These are phyloP conservation scores for Volvox reticuliferus DNA, from an alignment of 139 green algal genomes.

Conservation along the genomic window DNA sequence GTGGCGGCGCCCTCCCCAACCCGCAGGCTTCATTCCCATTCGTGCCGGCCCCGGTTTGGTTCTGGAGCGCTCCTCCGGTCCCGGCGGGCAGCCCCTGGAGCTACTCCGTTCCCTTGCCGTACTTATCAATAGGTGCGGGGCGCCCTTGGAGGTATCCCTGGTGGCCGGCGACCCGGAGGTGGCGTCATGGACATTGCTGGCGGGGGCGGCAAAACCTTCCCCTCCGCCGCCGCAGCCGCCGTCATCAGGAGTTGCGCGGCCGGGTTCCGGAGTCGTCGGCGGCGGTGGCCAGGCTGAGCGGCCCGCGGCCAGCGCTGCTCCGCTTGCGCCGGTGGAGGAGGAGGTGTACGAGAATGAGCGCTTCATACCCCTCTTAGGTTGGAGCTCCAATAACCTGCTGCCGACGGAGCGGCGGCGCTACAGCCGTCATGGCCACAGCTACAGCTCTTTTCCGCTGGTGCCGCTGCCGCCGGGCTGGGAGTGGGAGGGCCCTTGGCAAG, in stretches of 20 bases:
- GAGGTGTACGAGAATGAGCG: conserved; percentile 92
- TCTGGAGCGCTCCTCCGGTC: conserved; percentile 67
- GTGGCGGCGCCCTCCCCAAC: background rate
- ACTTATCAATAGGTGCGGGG: conserved; percentile 76
- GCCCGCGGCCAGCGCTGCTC: background rate
- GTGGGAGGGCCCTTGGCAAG: conserved; percentile 80
- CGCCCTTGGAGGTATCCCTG: conserved; percentile 74
- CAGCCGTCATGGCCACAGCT: conserved; percentile 57
- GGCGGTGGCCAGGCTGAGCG: no score
- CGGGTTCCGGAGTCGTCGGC: no score
- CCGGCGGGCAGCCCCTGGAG: conserved; percentile 58
- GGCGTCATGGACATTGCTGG: conserved; percentile 54
- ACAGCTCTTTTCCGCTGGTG: conserved; percentile 62
- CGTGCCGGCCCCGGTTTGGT: conserved; percentile 55
- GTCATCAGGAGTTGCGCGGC: no score
- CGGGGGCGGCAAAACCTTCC: conserved; percentile 27
- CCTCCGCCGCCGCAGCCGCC: no score
- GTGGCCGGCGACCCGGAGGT: conserved; percentile 31
- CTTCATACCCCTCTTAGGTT: conserved; percentile 74
- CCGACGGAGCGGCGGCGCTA: conserved; percentile 73
- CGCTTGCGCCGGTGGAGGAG: conserved; percentile 65
- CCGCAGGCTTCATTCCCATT: conserved; percentile 46
- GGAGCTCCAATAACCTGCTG: conserved; percentile 65
- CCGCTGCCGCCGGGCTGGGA: conserved; percentile 75
- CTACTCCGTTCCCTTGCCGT: conserved; percentile 80